Evolutionary conservation across 2,329 filamentous ascomycete species (phyloP).

Genomic region (Mycosphaerella sp.): DNA sequence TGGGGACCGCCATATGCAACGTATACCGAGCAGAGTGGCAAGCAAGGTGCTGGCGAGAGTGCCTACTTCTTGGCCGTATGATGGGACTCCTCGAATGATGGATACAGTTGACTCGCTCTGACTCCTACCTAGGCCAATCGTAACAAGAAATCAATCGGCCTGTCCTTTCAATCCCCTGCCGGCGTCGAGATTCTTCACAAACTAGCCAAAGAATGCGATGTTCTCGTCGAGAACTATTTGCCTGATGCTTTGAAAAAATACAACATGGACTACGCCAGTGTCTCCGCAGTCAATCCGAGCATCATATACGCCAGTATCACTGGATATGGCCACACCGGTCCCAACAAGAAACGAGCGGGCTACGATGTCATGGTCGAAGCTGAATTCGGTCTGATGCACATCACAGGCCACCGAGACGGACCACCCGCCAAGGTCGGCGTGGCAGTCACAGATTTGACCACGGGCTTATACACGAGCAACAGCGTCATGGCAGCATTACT

Average conservation of each 20-base stretch:
- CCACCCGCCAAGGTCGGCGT: conserved; percentile 96
- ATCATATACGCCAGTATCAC: conserved; percentile 96
- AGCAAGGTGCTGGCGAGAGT: conserved; percentile 71
- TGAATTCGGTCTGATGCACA: conserved; percentile 97
- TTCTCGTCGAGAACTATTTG: conserved; percentile 95
- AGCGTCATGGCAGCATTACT: conserved; percentile 90
- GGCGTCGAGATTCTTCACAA: conserved; percentile 84
- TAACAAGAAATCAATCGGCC: conserved; percentile 89
- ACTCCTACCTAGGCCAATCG: conserved; percentile 68
- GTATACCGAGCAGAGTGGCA: conserved; percentile 51
- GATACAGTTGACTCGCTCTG: neutral
- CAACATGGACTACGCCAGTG: conserved; percentile 74
- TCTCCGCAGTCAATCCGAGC: conserved; percentile 72
- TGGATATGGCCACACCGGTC: conserved; percentile 92
- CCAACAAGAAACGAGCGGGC: conserved; percentile 77
- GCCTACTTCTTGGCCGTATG: conserved; percentile 87
- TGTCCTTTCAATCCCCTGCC: conserved; percentile 80
- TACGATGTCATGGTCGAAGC: conserved; percentile 99
- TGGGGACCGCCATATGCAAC: conserved; percentile 94
- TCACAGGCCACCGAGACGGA: conserved; percentile 80
- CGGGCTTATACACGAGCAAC: conserved; percentile 90
- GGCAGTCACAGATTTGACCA: conserved; percentile 92
- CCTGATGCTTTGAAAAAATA: conserved; percentile 88
- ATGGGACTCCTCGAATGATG: neutral
- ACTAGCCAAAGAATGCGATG: conserved; percentile 76